Evolutionary conservation across 352 stramenopile genomes (phyloP).

Genomic region (Pythium phragmitis): DNA sequence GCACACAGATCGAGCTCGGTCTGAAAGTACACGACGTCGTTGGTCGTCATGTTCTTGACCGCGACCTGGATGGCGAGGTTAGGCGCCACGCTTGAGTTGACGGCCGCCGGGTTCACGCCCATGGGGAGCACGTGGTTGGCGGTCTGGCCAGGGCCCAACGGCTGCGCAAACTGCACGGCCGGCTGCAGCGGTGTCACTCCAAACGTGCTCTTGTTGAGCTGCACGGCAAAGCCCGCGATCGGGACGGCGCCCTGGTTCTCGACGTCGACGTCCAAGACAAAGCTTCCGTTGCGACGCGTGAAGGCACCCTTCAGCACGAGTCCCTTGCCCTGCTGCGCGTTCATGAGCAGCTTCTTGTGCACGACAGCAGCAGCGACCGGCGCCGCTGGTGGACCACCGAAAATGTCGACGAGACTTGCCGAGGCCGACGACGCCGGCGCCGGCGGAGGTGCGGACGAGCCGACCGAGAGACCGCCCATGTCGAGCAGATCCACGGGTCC

Average conservation of each 20-base stretch:
- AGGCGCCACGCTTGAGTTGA: conserved; percentile 70
- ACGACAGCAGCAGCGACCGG: conserved; percentile 33
- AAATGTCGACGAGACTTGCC: conserved; percentile 80
- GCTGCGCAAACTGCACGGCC: conserved; percentile 81
- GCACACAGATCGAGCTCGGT: conserved; percentile 89
- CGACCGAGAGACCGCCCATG: conserved; percentile 83
- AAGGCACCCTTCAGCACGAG: conserved; percentile 88
- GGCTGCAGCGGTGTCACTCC: conserved; percentile 92
- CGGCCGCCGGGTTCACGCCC: conserved; percentile 76
- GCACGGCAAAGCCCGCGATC: conserved; percentile 91
- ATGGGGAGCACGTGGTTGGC: conserved; percentile 72
- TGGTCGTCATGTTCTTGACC: conserved; percentile 96
- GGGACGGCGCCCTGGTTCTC: conserved; percentile 90
- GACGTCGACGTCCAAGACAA: conserved; percentile 74
- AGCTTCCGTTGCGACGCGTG: conserved; percentile 55
- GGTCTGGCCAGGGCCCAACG: conserved; percentile 67
- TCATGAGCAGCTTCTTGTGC: conserved; percentile 75
- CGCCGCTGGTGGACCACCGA: conserved; percentile 42
- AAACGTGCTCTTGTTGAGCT: conserved; percentile 99
- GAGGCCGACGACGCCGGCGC: conserved; percentile 30
- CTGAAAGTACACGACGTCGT: conserved; percentile 96
- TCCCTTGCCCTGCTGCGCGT: conserved; percentile 82
- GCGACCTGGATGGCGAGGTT: conserved; percentile 92
- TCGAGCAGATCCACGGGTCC: conserved; percentile 73
- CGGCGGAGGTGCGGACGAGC: conserved; percentile 39